Percentiles rank a stretch among this genome's conserved stretches.
These are phyloP conservation scores for Fraxinus cuspidata DNA, from an alignment of 257 asterid genomes.

Conservation along the genomic window DNA sequence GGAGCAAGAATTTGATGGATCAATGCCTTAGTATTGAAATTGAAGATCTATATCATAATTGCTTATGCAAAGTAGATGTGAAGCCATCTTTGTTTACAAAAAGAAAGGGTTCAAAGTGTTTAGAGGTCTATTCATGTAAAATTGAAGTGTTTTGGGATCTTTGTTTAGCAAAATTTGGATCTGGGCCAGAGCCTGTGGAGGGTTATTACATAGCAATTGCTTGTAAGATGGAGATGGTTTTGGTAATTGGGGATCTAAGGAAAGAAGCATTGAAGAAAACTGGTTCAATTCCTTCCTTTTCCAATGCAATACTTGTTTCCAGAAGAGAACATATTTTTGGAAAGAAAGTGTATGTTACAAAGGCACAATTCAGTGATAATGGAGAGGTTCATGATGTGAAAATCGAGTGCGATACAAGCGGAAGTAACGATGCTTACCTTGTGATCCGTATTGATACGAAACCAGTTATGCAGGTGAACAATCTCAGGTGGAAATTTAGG, in stretches of 20 bases:
- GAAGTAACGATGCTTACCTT: slow-evolving; percentile 58
- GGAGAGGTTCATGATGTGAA: slow-evolving; percentile 73
- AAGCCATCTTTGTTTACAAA: slow-evolving; percentile 83
- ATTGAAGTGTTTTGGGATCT: slow-evolving; percentile 84
- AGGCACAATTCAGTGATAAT: slow-evolving; percentile 66
- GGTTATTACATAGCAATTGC: slow-evolving; percentile 77
- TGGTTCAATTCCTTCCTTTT: slow-evolving; percentile 44
- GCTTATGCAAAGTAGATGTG: slow-evolving; percentile 82
- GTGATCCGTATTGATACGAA: slow-evolving; percentile 63
- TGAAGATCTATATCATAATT: slow-evolving; percentile 70
- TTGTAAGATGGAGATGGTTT: slow-evolving; percentile 60
- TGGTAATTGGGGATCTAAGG: slow-evolving; percentile 73
- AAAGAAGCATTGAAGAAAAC: slow-evolving; percentile 86
- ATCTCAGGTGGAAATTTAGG: slow-evolving; percentile 77
- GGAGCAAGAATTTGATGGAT: slow-evolving; percentile 96
- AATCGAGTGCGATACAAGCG: slow-evolving; percentile 66
- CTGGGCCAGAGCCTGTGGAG: slow-evolving; percentile 85
- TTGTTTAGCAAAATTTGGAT: slow-evolving; percentile 68
- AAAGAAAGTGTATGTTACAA: slow-evolving; percentile 61
- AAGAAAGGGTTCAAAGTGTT: slow-evolving; percentile 77
- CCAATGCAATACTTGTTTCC: slow-evolving; percentile 55
- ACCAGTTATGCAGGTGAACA: slow-evolving; percentile 72
- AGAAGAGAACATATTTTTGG: slow-evolving; percentile 76
- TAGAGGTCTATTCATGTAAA: slow-evolving; percentile 53
- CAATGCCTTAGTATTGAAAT: slow-evolving; percentile 81